A percentile compares a stretch with the other conserved stretches of the same genome.
phyloP scores from a whole-genome alignment of 257 asterid species.

The Capsicum baccatum region DNA sequence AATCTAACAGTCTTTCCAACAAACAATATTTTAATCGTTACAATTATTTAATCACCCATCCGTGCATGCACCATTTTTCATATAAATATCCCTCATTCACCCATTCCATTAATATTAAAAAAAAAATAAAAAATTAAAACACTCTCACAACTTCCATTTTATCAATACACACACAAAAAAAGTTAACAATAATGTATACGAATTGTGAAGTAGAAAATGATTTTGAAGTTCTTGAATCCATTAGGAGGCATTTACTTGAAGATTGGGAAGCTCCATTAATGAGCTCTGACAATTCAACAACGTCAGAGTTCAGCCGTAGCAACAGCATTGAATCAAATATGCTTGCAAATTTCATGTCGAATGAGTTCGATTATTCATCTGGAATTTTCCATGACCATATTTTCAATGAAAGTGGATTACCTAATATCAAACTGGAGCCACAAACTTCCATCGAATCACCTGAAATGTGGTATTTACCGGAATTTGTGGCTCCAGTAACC shows the following conservation, averaged over 20 bases:
- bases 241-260: slow-evolving; percentile 39
- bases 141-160: background rate
- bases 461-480: too few species aligned
- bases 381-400: background rate
- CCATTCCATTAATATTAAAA: background rate
- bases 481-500: slow-evolving; percentile 3
- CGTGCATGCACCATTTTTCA: slow-evolving; percentile 13
- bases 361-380: slow-evolving; percentile 12
- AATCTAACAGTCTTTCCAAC: background rate
- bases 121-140: background rate
- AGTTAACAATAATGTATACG: background rate
- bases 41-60: background rate
- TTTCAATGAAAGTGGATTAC: background rate
- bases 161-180: background rate
- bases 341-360: slow-evolving; percentile 10
- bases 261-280: slow-evolving; percentile 34
- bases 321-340: slow-evolving; percentile 24
- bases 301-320: background rate
- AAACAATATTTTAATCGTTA: background rate
- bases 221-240: slow-evolving; percentile 40
- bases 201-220: slow-evolving; percentile 37
- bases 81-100: background rate
- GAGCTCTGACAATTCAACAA: background rate
- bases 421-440: slow-evolving; percentile 23
- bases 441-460: too few species aligned